Percentiles rank a stretch among this genome's conserved stretches.
These are phyloP conservation scores for Cladophialophora psammophila DNA, from an alignment of 2,329 filamentous ascomycete species.

Conservation along the genomic window DNA sequence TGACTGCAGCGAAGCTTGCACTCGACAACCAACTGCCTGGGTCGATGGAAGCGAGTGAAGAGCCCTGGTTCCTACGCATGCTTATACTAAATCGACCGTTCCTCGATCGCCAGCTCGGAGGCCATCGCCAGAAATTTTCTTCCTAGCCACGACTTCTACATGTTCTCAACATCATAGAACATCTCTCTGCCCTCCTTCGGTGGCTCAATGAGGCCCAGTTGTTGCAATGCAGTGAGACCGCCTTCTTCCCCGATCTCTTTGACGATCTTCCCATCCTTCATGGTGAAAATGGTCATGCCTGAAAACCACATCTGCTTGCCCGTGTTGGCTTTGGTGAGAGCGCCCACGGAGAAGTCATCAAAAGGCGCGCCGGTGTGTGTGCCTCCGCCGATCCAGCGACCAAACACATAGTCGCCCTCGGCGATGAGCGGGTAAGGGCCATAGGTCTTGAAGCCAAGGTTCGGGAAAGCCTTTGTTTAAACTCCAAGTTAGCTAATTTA, in stretches of 20 bases:
- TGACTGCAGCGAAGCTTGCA: too few species aligned
- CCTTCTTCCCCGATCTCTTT: constrained; percentile 6
- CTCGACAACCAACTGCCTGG: too few species aligned
- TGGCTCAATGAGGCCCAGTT: background rate
- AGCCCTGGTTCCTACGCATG: too few species aligned
- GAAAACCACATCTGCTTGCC: constrained; percentile 3
- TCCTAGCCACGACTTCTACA: background rate
- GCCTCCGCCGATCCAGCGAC: background rate
- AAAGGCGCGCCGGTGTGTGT: background rate
- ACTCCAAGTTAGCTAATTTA: background rate
- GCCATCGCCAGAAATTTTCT: too few species aligned
- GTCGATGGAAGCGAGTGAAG: too few species aligned
- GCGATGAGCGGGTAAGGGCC: constrained; percentile 3
- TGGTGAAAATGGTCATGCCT: constrained; percentile 3
- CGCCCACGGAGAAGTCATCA: background rate
- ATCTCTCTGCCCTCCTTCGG: background rate
- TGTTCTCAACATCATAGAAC: background rate
- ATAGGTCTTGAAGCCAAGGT: background rate
- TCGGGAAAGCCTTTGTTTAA: background rate
- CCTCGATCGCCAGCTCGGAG: too few species aligned
- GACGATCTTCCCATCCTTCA: background rate
- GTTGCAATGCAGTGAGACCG: background rate
- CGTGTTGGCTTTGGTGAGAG: background rate
- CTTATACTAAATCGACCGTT: too few species aligned
- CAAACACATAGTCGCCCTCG: constrained; percentile 1